Evolutionary conservation across 73 alveolate genomes (phyloP).

Genomic region (Symbiodinium natans): DNA sequence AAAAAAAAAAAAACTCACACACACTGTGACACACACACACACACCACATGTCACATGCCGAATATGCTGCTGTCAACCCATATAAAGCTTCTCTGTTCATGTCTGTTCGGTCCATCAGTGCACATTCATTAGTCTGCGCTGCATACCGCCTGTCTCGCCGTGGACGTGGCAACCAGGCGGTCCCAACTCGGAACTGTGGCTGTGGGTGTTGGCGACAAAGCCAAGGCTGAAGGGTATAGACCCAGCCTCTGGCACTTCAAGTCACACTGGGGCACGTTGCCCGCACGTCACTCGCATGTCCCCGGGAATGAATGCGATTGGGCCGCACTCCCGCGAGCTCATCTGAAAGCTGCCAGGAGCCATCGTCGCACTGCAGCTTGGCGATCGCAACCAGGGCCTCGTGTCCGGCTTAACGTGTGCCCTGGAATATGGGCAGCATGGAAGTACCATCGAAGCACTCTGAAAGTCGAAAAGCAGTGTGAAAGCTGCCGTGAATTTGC

Average conservation of each 20-base stretch:
- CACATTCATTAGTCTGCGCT: not conserved
- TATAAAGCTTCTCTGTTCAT: too few relatives aligned
- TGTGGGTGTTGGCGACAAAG: slow-evolving; percentile 19
- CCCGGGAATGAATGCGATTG: not conserved
- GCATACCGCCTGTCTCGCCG: slow-evolving; percentile 44
- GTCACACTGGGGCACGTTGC: too few relatives aligned
- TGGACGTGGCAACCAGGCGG: slow-evolving; percentile 30
- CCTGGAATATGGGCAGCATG: too few relatives aligned
- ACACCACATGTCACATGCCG: not conserved
- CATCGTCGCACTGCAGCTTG: slow-evolving; percentile 33
- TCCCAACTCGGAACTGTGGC: slow-evolving; percentile 26
- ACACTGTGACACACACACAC: not conserved
- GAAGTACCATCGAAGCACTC: too few relatives aligned
- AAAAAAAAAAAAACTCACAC: not conserved
- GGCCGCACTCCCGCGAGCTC: slow-evolving; percentile 45
- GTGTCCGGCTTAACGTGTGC: too few relatives aligned
- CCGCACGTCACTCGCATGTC: too few relatives aligned
- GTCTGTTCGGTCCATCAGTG: too few relatives aligned
- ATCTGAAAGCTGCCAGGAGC: slow-evolving; percentile 44
- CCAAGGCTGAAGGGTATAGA: slow-evolving; percentile 9
- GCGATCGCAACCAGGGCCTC: slow-evolving; percentile 25
- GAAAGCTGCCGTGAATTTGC: too few relatives aligned
- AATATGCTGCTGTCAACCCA: not conserved
- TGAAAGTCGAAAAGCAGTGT: too few relatives aligned
- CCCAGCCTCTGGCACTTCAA: slow-evolving; percentile 54